Percentiles rank a stretch among this genome's conserved stretches.
phyloP scores from a whole-genome alignment of 805 yeast genomes.

The Jamesozyma lodderae region DNA sequence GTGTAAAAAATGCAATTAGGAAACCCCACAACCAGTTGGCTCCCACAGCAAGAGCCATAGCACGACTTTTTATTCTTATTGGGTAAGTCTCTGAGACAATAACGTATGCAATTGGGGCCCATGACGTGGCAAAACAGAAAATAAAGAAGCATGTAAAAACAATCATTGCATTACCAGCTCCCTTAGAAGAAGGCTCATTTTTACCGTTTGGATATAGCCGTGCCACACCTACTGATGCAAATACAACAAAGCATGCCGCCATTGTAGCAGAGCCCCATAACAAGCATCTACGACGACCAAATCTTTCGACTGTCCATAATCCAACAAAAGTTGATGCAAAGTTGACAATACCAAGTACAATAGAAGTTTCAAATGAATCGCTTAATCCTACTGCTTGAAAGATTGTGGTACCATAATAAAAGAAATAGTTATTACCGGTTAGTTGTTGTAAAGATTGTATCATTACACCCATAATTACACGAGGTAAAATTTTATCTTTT shows the following conservation, averaged over 20 bases:
- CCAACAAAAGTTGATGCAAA: conserved; percentile 2
- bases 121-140: conserved; percentile 1
- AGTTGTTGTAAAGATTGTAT: conserved; percentile 1
- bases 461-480: conserved; percentile 2
- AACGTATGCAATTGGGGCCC: conserved; percentile 2
- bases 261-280: conserved; percentile 2
- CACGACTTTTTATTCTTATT: background rate
- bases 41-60: conserved; percentile 1
- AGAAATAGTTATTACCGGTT: conserved; percentile 1
- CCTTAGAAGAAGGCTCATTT: background rate
- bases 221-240: conserved; percentile 1
- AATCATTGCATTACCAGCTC: conserved; percentile 2
- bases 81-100: conserved; percentile 28
- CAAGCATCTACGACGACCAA: conserved; percentile 2
- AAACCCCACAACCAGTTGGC: conserved; percentile 10
- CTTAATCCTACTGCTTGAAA: background rate
- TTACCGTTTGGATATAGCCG: conserved; percentile 1
- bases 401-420: conserved; percentile 1
- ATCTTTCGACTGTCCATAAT: conserved; percentile 1
- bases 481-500: background rate
- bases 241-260: conserved; percentile 1
- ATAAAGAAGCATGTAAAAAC: conserved; percentile 1
- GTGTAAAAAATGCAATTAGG: conserved; percentile 12
- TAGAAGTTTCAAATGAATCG: conserved; percentile 1
- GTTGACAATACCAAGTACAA: conserved; percentile 1